Evolutionary conservation across 768 basidiomycete genomes (phyloP), one percentile per base, ranked within the genome.

Genomic region (Pleurotus tuber-regium): DNA sequence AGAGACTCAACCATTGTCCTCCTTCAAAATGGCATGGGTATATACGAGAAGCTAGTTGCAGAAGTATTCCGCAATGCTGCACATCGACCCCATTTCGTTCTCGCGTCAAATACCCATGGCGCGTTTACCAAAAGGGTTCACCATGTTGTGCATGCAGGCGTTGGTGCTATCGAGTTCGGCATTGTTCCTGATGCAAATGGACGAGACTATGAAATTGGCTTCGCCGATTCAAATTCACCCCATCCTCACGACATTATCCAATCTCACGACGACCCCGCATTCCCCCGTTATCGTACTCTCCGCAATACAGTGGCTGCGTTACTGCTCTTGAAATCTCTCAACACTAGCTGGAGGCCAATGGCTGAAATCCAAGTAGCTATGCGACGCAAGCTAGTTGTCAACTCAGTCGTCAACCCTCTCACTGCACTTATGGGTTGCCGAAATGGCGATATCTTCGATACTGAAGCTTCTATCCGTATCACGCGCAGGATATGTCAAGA

Each of bases 11-110:
- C 93, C 29, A 83, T 98, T 57, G 90, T 97, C 2, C 79, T 98
- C n/a, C 69, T 97, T 47, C 91, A 96, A 62, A 96, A 96, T 63
- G 96, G 96, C 23, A 90, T 96, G 84, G 95, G 93, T 12, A 28
- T 50, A 25, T 90, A 92, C 66, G 95, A 98, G 57, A 71, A 82
- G 54, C 75, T 97, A 42, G 64, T 91, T 14, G 61, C 69, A 4
- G 59, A 76, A 4, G 59, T 92, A 36, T 98, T 93, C 65, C 84
- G 78, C 16, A 87, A 93, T 64, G 78, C 84, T 19, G 64, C 74
- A 28, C 72, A 75, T 24, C 82, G 95, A 30, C 95, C 95, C 10
- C 85, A 89, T 60, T 92, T 98, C 63, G 79, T 98, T 56, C 69
- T 96, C 48, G 86, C 86, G 11, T 82, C 84, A 23, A 94, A 89